Base-by-base conservation (phyloP, 495 filamentous ascomycete species). In the Massariosphaeria phaeospora region DNA sequence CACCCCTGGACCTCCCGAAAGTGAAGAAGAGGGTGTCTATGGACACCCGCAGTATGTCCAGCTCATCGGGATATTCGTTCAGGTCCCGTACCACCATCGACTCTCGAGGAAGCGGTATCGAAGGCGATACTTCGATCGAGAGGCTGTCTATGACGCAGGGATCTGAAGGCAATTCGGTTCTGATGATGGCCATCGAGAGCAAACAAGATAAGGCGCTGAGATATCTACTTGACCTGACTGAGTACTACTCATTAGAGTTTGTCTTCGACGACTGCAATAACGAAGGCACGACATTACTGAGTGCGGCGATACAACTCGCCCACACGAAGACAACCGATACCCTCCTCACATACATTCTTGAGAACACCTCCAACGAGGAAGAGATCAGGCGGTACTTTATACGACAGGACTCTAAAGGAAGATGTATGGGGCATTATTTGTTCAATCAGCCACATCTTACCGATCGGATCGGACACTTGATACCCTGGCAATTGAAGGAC, bases 141-240 rank as follows among this genome's bases (percentile, higher is more conserved):
- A 84, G 80, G 6, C 71, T 96, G 5, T 79, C 85, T 3, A 84
- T 87, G 63, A 95, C 89, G 0, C 86, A 93, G 61, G 84, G 90
- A 61, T 74, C 79, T 17, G 77, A 81, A 24, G 91, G 93, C 1
- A 84, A 95, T 63, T 95, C 91, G 4, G 79, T 96, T 17, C 78
- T 82, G 13, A 99, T 97, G 94, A 97, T 99, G 90, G 89, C 91
- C 7, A 79, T 96, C 27, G 89, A 96, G 62, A 79, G 83, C 48
- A 76, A 80, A 24, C 85, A 85, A 48, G 71, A 76, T 7, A 79
- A 85, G 36, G 81, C 80, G 25, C 66, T 99, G 21, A 78, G 72
- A 24, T 96, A 95, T 67, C 75, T 99, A 3, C 70, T 99, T 8
- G 83, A 79, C 24, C 69, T 96, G 10, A 73, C 78, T 33, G 78